Percentiles rank a stretch among this genome's conserved stretches.
Evolutionary conservation across 306 rosid species (phyloP).

Genomic region (Elaeagnus macrophylla): DNA sequence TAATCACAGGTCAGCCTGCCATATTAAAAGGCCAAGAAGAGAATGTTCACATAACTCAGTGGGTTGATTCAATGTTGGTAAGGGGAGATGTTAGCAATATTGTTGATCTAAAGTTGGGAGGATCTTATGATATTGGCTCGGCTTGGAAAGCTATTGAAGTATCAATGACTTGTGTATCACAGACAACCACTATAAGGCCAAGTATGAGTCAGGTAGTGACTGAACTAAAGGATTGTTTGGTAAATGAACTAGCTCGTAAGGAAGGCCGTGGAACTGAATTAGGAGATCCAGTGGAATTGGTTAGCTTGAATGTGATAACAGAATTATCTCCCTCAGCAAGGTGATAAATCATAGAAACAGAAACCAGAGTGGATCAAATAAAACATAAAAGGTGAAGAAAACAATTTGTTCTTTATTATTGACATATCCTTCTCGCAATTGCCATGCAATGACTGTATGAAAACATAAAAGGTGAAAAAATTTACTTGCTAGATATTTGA

Average conservation of each 20-base stretch:
- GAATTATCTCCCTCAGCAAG: neutral
- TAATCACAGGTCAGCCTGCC: constrained; percentile 1
- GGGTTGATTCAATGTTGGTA: constrained; percentile 7
- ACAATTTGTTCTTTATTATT: no score
- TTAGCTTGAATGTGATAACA: neutral
- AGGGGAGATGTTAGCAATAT: constrained; percentile 5
- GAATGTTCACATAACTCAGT: neutral
- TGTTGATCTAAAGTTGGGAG: neutral
- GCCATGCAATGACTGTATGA: no score
- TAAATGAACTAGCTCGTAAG: neutral
- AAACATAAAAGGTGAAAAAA: no score
- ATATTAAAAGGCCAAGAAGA: neutral
- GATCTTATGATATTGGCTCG: neutral
- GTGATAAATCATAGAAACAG: neutral
- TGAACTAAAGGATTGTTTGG: constrained; percentile 5
- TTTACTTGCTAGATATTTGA: no score
- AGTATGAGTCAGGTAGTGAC: neutral
- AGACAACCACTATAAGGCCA: constrained; percentile 2
- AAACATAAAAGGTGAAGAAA: no score
- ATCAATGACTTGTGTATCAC: constrained; percentile 8
- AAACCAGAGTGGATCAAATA: no score
- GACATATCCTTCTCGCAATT: no score
- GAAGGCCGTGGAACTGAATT: neutral
- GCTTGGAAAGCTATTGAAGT: constrained; percentile 8
- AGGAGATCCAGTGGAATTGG: neutral